Percentiles rank a stretch among this genome's conserved stretches.
These are phyloP conservation scores for Nephelium lappaceum DNA, from an alignment of 345 rosid genomes.

Conservation along the genomic window DNA sequence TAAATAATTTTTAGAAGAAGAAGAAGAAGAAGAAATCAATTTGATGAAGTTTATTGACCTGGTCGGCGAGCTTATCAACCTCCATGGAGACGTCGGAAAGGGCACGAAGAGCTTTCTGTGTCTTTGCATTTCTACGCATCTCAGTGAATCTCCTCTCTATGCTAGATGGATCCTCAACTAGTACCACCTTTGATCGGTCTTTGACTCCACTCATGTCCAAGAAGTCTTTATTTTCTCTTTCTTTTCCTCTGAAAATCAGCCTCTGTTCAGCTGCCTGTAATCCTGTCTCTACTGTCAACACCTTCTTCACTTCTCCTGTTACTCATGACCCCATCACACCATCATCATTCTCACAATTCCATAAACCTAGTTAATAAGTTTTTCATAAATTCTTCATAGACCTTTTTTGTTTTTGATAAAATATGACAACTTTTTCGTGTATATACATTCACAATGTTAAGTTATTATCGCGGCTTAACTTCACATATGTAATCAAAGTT, in stretches of 20 bases:
- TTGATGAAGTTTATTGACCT: constrained; percentile 32
- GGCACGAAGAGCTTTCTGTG: constrained; percentile 45
- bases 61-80: constrained; percentile 50
- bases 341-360: too few species aligned
- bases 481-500: too few species aligned
- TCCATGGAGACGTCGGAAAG: constrained; percentile 48
- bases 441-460: too few species aligned
- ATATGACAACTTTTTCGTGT: too few species aligned
- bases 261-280: constrained; percentile 48
- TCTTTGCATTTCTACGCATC: constrained; percentile 51
- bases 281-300: constrained; percentile 51
- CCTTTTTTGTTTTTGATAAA: too few species aligned
- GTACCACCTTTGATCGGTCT: constrained; percentile 52
- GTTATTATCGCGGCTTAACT: too few species aligned
- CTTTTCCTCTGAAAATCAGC: constrained; percentile 50
- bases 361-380: too few species aligned
- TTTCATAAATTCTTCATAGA: too few species aligned
- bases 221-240: constrained; percentile 47
- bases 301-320: constrained; percentile 66
- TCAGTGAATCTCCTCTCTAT: constrained; percentile 50
- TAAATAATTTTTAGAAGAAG: neutral
- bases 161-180: constrained; percentile 56
- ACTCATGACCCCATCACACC: neutral
- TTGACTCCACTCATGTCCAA: constrained; percentile 56
- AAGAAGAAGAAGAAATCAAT: too few species aligned